phyloP scores from a whole-genome alignment of 2,329 filamentous ascomycete genomes.

The Cladosporium velox region DNA sequence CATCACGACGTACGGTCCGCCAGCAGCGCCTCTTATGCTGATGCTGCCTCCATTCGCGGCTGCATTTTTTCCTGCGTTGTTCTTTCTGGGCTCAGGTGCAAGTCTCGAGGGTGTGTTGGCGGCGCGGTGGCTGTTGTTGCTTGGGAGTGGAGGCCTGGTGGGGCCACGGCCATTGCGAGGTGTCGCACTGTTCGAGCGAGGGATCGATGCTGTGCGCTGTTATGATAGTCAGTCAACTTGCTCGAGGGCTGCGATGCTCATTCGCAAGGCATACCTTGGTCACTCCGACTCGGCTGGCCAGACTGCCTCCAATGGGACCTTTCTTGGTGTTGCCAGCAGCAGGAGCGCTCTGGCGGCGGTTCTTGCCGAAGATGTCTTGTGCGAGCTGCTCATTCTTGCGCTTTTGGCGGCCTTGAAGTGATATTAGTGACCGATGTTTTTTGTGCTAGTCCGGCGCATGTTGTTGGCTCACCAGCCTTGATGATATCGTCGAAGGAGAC shows the following conservation, averaged over 20 bases:
- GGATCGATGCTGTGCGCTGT: slow-evolving; percentile 34
- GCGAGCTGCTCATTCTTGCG: slow-evolving; percentile 53
- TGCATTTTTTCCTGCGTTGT: slow-evolving; percentile 31
- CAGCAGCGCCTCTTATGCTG: slow-evolving; percentile 66
- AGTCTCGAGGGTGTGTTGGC: slow-evolving; percentile 11
- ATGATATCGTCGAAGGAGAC: slow-evolving; percentile 56
- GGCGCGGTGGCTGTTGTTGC: slow-evolving; percentile 33
- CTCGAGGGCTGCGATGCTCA: not conserved
- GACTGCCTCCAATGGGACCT: slow-evolving; percentile 51
- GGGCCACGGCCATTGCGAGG: slow-evolving; percentile 20
- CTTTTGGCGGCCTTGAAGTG: slow-evolving; percentile 22
- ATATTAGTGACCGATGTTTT: slow-evolving; percentile 12
- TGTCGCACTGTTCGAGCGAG: slow-evolving; percentile 25
- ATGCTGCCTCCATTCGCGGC: slow-evolving; percentile 44
- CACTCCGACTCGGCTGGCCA: slow-evolving; percentile 72
- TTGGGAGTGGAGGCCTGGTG: slow-evolving; percentile 21
- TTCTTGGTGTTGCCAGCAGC: slow-evolving; percentile 46
- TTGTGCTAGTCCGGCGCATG: not conserved
- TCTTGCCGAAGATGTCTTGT: slow-evolving; percentile 68
- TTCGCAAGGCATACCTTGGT: slow-evolving; percentile 60
- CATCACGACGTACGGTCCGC: slow-evolving; percentile 70
- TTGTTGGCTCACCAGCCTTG: slow-evolving; percentile 46
- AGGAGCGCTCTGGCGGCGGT: slow-evolving; percentile 59
- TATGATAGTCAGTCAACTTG: not conserved
- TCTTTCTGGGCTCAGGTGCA: slow-evolving; percentile 29